Evolutionary conservation across 345 rosid species (phyloP).

Genomic region (Murraya paniculata): DNA sequence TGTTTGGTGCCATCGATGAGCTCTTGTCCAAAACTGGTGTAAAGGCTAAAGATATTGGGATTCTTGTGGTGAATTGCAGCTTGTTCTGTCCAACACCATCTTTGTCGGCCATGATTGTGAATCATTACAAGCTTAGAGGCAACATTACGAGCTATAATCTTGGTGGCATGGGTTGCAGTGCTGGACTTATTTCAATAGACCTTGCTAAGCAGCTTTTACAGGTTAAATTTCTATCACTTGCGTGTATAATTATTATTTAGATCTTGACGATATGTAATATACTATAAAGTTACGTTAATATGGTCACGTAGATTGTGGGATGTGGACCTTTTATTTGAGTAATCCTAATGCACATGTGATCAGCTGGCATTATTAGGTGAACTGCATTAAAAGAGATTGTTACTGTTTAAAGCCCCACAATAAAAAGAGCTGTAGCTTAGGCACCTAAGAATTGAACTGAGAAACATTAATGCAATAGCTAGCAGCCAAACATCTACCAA

Average conservation of each 20-base stretch:
- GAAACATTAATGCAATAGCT: too few species aligned
- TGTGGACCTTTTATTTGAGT: too few species aligned
- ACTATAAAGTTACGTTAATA: not conserved
- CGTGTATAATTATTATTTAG: not conserved
- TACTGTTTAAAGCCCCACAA: not conserved
- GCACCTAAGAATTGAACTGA: not conserved
- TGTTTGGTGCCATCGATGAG: constrained; percentile 63
- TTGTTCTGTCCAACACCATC: constrained; percentile 72
- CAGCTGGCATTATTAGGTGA: not conserved
- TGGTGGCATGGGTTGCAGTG: constrained; percentile 79
- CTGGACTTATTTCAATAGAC: constrained; percentile 67
- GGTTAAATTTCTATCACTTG: constrained; percentile 22
- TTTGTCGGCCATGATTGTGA: constrained; percentile 62
- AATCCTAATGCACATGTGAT: not conserved
- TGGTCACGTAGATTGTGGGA: not conserved
- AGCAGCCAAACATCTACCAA: not conserved
- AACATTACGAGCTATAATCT: constrained; percentile 61
- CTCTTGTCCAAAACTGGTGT: constrained; percentile 58
- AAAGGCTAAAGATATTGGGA: constrained; percentile 60
- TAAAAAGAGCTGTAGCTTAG: not conserved
- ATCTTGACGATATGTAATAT: too few species aligned
- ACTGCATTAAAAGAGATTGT: not conserved
- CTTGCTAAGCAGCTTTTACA: constrained; percentile 65
- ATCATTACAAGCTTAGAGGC: constrained; percentile 69
- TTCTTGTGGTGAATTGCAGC: constrained; percentile 62